Evolutionary conservation across 2,329 filamentous ascomycete genomes (phyloP), one percentile per base, ranked within the genome.

Genomic region (Lecanoromycetidae sp.): DNA sequence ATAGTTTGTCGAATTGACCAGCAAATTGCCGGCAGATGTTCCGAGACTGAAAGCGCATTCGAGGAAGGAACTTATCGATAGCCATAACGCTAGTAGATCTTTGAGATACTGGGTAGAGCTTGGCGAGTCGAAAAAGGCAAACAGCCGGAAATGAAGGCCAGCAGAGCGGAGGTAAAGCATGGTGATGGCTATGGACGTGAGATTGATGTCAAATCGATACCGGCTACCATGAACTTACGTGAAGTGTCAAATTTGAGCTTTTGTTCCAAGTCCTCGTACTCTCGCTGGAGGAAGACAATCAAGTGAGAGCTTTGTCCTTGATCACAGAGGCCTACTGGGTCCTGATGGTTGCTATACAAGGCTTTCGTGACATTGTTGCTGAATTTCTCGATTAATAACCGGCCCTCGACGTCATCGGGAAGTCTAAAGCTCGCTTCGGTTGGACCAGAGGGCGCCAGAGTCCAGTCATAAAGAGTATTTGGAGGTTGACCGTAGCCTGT

Each of bases 401-500:
- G 65, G 33, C 66, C 64, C 47, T 68, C 66, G 12, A 78, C 68
- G 26, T 73, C 70, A 2, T 63, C 59, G n/a, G 75, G 71, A 44
- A 78, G 59, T 29, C 65, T 66, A 53, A 72, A 72, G 52, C 65
- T 69, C 12, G 64, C 61, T 32, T 70, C 66, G 37, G 62, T 65
- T 4, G 64, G 64, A 13, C 46, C 43, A 3, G 42, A 41, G 19
- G 47, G 47, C 10, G 38, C 29, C 30, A 75, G 65, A 3, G 71
- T 80, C 66, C 69, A 80, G 57, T 75, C 79, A 60, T 74, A 81
- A 44, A 71, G 66, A 29, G 73, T 80, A 52, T 74, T 72, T 13
- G 79, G 75, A 15, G 79, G 79, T 57, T 81, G 77, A 9, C 79
- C 79, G 57, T 80, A 77, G n/a, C 77, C 76, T n/a, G 77, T 82